Percentiles rank a stretch among this genome's conserved stretches.
phyloP scores from a whole-genome alignment of 225 moss, liverwort and hornwort species.

The Physcomitrellopsis africana region DNA sequence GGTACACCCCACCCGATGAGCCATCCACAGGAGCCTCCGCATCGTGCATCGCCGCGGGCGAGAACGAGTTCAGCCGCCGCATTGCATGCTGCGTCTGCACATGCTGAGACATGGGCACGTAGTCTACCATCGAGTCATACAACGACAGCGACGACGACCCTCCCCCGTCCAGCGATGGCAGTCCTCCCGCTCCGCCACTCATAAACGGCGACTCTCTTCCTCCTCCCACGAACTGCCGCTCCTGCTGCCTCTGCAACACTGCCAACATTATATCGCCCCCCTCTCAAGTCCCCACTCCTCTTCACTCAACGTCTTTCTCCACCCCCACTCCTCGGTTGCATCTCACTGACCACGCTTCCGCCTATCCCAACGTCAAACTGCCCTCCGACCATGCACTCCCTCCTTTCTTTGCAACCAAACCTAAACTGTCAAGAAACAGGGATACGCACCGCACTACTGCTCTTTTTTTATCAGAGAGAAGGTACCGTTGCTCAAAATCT shows the following conservation, averaged over 20 bases:
- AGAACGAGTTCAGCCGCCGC: constrained; percentile 78
- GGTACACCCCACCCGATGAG: constrained; percentile 48
- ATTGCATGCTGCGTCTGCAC: constrained; percentile 65
- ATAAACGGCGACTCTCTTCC: constrained; percentile 34
- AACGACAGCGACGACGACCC: constrained; percentile 42
- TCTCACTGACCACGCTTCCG: no score
- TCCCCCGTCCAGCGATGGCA: constrained; percentile 35
- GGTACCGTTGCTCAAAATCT: neutral
- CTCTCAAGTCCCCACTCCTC: neutral
- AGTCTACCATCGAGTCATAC: constrained; percentile 65
- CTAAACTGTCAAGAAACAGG: constrained; percentile 40
- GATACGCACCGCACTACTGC: neutral
- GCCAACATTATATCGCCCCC: constrained; percentile 69
- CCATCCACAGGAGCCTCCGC: constrained; percentile 44
- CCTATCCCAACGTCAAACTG: no score
- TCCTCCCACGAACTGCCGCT: constrained; percentile 60
- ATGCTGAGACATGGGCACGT: constrained; percentile 59
- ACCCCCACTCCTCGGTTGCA: no score
- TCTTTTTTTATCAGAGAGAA: neutral
- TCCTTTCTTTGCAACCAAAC: neutral
- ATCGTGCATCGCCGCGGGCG: constrained; percentile 61
- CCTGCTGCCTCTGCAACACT: constrained; percentile 82
- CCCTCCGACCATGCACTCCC: no score
- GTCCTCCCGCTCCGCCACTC: constrained; percentile 45
- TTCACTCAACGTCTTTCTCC: neutral